Evolutionary conservation across 768 basidiomycete species (phyloP), one percentile per base, ranked within the genome.

Genomic region (Amanita phalloides): DNA sequence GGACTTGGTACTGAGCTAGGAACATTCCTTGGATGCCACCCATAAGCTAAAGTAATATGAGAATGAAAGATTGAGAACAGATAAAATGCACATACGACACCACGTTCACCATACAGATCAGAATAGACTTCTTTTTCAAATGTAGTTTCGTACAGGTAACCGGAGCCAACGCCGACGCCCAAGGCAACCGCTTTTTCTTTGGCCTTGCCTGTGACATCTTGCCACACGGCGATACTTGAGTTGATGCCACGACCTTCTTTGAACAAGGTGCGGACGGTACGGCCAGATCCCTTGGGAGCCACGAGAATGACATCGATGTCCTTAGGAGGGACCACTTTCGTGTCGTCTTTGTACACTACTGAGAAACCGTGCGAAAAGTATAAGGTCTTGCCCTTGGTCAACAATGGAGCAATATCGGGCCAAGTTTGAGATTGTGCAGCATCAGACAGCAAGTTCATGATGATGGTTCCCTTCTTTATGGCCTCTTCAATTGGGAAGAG

Each of bases 351-450:
- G 83, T 86, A 99, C 50, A 99, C 92, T 58, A 98, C 81, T 57
- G 95, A 98, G 86, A 99, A 99, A 63, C 96, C 96, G 68, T 99
- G 96, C 5, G 95, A 92, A 78, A 99, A 99, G 84, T 99, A 99
- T 57, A 99, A 86, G n/a, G 96, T 99, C 80, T 99, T 98, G 74
- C 90, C 96, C 81, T 94, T 91, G 69, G 93, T 98, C 76, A 98
- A 94, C 63, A 97, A 82, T 51, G 96, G 95, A 41, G 82, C 85
- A 61, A 99, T 59, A 49, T 77, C 72, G 36, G 86, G 75, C 96
- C 96, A 99, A 28, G 94, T 97, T 68, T 87, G 81, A 11, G 90
- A 93, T 74, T 99, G 96, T n/a, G 95, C 96, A 45, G 96, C 96
- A 62, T 99, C 96, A 42, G 95, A 98, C 59, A 99, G 83, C 49